These are phyloP conservation scores for Thalia dealbata DNA, from an alignment of 176 grass and related monocot species.

Conservation along the genomic window DNA sequence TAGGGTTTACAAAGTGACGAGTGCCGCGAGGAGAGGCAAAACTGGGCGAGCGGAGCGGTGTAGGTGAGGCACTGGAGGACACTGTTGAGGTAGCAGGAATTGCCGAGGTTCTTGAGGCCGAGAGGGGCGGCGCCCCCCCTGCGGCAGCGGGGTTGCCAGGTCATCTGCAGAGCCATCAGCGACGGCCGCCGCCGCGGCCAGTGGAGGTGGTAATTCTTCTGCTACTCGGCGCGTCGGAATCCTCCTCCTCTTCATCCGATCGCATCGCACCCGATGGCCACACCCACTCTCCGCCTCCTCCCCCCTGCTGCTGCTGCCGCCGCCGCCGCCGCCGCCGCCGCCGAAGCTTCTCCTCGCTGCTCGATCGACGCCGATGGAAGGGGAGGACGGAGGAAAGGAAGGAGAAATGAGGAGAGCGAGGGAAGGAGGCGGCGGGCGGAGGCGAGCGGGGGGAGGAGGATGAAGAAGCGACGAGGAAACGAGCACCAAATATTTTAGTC, in stretches of 20 bases:
- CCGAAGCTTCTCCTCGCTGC: not conserved
- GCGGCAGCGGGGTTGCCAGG: conserved; percentile 27
- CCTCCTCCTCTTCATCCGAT: conserved; percentile 64
- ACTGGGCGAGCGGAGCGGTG: conserved; percentile 78
- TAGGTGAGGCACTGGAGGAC: conserved; percentile 89
- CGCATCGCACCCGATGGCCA: conserved; percentile 37
- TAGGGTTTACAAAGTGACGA: conserved; percentile 51
- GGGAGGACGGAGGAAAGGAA: not conserved
- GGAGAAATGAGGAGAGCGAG: not conserved
- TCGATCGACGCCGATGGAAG: too few relatives aligned
- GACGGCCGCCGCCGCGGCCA: not conserved
- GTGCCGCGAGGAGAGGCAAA: conserved; percentile 63
- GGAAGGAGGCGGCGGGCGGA: not conserved
- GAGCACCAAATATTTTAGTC: too few relatives aligned
- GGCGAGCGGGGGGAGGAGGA: not conserved
- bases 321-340: not conserved
- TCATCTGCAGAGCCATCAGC: conserved; percentile 48
- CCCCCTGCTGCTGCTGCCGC: not conserved
- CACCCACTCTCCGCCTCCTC: not conserved
- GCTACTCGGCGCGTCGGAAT: conserved; percentile 15
- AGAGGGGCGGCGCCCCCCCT: conserved; percentile 51
- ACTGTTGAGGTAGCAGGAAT: conserved; percentile 96
- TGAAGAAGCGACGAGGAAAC: too few relatives aligned
- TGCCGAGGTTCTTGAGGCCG: conserved; percentile 88
- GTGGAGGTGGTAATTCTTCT: conserved; percentile 4